Evolutionary conservation across 108 stramenopile species (phyloP).

Genomic region (Bacterosira constricta): DNA sequence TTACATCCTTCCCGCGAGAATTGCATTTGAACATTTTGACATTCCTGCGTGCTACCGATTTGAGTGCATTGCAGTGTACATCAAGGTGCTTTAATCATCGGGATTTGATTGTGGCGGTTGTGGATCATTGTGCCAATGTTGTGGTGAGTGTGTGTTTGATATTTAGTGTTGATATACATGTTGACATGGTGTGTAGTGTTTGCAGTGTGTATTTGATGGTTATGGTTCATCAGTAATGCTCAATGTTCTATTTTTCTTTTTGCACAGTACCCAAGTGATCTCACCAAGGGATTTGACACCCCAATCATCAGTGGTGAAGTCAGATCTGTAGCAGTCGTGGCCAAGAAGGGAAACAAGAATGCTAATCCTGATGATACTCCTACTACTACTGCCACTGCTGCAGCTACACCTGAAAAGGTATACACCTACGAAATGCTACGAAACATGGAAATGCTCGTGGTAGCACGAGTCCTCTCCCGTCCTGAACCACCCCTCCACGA

Average conservation of each 20-base stretch:
- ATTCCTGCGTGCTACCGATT: conserved; percentile 85
- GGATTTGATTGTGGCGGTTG: conserved; percentile 61
- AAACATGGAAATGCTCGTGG: conserved; percentile 89
- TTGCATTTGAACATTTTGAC: conserved; percentile 75
- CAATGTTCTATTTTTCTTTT: background rate
- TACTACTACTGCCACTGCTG: background rate
- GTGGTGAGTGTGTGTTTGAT: conserved; percentile 51
- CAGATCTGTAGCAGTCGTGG: conserved; percentile 32
- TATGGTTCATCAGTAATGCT: too few species aligned
- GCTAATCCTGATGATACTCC: conserved; percentile 4
- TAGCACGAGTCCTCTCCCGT: conserved; percentile 77
- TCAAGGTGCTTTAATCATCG: conserved; percentile 67
- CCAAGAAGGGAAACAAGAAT: conserved; percentile 34
- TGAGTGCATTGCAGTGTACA: conserved; percentile 70
- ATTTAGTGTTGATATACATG: too few species aligned
- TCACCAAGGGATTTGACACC: conserved; percentile 69
- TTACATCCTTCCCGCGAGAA: conserved; percentile 55
- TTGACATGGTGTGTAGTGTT: too few species aligned
- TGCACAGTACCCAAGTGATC: conserved; percentile 64
- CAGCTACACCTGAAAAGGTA: conserved; percentile 8
- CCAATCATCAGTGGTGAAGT: conserved; percentile 55
- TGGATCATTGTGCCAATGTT: conserved; percentile 58
- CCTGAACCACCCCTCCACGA: conserved; percentile 72
- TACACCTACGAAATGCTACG: conserved; percentile 79
- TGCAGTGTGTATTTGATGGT: too few species aligned